Evolutionary conservation across 805 yeast species (phyloP), one percentile per base, ranked within the genome.

Genomic region (Saturnispora saitoi): DNA sequence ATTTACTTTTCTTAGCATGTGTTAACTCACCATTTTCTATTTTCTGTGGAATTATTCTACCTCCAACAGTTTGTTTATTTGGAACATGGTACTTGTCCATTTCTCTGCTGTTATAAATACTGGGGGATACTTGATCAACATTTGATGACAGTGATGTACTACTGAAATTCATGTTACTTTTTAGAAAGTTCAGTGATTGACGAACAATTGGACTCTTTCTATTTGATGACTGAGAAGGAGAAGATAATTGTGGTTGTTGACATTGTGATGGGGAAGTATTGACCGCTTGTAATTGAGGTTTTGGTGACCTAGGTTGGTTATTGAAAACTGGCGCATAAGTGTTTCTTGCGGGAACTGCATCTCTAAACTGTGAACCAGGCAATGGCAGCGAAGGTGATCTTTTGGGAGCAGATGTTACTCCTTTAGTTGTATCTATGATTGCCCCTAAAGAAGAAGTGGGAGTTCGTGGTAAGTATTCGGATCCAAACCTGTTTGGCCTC

Each of bases 41-140:
- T 53, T 70, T 74, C 54, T 73, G 79, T 3, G 78, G 75, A 40
- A 68, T 66, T 12, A 71, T 65, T 43, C 78, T 61, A 2, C 77
- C 75, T 45, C 71, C 69, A 22, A 68, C 56, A 1, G 75, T 68
- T 45, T 67, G 68, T 37, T 68, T 68, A 24, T 52, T 47, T 26
- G 58, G 56, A 6, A 65, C 53, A 49, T 68, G 69, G 51, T 67
- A 68, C 44, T 67, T 67, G 17, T 66, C 61, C 50, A 64, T 52
- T 15, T 60, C 62, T 14, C 52, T 58, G 4, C 43, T 34, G 9
- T 49, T 46, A 26, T 48, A 45, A 32, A 48, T 49, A 5, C 54
- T 51, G 8, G 51, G 12, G 28, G 39, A 37, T 11, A 38, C 28
- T 4, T 51, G 51, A 31, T 48, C 48, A 7, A 34, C 42, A 20